Evolutionary conservation across 2,329 filamentous ascomycete species (phyloP).

Genomic region (Xylariaceae sp.): DNA sequence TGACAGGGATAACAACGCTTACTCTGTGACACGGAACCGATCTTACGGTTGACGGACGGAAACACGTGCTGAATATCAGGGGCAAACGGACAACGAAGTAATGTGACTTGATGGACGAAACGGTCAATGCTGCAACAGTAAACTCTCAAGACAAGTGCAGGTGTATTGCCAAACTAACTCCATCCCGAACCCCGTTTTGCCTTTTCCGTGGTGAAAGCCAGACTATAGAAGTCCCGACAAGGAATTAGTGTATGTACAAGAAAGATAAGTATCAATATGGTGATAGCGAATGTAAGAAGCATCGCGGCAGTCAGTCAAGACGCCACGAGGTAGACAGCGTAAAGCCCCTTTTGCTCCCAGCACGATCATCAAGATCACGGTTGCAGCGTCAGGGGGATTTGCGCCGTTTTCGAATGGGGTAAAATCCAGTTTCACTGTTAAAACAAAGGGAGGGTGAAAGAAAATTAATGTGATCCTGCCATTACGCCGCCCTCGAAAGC

Average conservation of each 20-base stretch:
- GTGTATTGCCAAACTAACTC: no score
- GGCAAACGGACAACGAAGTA: no score
- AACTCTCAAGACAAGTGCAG: no score
- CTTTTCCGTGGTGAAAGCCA: no score
- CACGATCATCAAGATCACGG: constrained; percentile 2
- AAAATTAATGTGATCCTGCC: neutral
- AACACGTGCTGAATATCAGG: no score
- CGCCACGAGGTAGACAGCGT: neutral
- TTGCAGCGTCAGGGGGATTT: neutral
- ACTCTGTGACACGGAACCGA: neutral
- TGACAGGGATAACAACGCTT: neutral
- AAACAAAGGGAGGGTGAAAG: neutral
- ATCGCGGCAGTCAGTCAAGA: neutral
- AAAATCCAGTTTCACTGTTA: neutral
- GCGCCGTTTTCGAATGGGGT: neutral
- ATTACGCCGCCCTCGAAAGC: neutral
- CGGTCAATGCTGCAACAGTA: no score
- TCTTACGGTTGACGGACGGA: neutral
- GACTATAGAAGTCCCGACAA: no score
- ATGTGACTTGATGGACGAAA: no score
- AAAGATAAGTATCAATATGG: constrained; percentile 1
- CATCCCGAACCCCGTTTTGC: no score
- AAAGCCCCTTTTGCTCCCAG: neutral
- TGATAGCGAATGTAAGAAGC: constrained; percentile 12
- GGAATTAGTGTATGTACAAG: constrained; percentile 4